Base-by-base conservation (phyloP, 371 early-diverging fungal genomes). In the Mortierella sp. region DNA sequence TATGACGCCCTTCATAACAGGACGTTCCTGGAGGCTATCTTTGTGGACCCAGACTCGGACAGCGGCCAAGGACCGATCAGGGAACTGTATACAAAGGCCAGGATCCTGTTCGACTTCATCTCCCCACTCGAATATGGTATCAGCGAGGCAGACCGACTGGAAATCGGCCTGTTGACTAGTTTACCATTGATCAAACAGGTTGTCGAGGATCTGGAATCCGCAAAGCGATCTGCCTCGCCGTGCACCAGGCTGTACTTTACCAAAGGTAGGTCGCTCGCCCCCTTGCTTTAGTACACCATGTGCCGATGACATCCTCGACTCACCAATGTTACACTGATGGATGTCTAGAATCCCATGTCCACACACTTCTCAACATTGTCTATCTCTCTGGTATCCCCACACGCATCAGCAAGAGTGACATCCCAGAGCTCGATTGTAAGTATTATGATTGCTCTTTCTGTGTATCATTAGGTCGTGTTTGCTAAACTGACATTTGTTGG, bases 1-100 rank as follows among this genome's bases (percentile, higher is more conserved):
- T 97, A 95, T 65, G 98, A 98, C 71, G 92, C 96, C 5, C 79
- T 98, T 51, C 98, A 98, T 69, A 96, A 97, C 71, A 86, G 96
- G 24, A 81, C 84, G 4, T 96, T 97, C 63, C 73, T 95, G 51
- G 91, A 95, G 67, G 82, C 80, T 28, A 84, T 88, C 19, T 92
- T 90, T 63, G 73, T 73, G 25, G 83, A 82, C 44, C 64, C 57
- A 6, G 79, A 82, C 7, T 47, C 76, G 10, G 57, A 31, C 21
- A 44, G 31, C 0, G 65, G 67, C 29, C 37, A 78, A 43, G 57
- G 51, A 1, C 61, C 63, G 2, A 66, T 90, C 16, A 82, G 82
- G 48, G 82, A 87, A 29, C 81, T 98, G n/a, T 97, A 95, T 81
- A 80, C 85, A 40, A 86, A 88, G 48, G 90, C 96, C 44, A 93